phyloP scores from a whole-genome alignment of 768 basidiomycete species.

The Russula olivacea region DNA sequence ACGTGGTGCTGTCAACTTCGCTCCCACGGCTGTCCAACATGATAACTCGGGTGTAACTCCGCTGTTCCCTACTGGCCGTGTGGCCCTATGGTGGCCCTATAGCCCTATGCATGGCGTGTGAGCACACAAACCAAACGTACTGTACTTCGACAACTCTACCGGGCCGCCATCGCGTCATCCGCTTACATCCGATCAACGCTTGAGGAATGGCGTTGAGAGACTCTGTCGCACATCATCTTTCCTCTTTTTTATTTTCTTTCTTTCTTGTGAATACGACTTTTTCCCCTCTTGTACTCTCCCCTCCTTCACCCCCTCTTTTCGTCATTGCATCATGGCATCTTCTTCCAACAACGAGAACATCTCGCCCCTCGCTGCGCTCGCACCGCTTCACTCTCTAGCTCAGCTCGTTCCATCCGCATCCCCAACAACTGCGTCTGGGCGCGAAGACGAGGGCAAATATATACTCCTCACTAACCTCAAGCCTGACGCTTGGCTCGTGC shows the following conservation, averaged over 20 bases:
- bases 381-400: conserved; percentile 12
- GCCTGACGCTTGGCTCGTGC: conserved; percentile 11
- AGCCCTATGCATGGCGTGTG: background rate
- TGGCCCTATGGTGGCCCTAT: too few species aligned
- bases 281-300: background rate
- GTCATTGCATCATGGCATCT: conserved; percentile 2
- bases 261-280: conserved; percentile 4
- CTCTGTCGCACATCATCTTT: background rate
- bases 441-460: background rate
- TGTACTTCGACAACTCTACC: background rate
- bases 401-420: conserved; percentile 7
- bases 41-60: conserved; percentile 5
- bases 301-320: too few species aligned
- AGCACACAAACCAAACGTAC: too few species aligned
- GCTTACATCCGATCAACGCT: background rate
- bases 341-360: background rate
- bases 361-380: conserved; percentile 10
- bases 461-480: conserved; percentile 12
- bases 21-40: background rate
- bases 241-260: background rate
- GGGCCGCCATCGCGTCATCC: conserved; percentile 3
- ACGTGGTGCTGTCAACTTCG: background rate
- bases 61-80: too few species aligned
- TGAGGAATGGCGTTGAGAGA: too few species aligned
- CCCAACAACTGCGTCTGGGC: background rate